Evolutionary conservation across 345 rosid species (phyloP).

Genomic region (Lepidium sativum): DNA sequence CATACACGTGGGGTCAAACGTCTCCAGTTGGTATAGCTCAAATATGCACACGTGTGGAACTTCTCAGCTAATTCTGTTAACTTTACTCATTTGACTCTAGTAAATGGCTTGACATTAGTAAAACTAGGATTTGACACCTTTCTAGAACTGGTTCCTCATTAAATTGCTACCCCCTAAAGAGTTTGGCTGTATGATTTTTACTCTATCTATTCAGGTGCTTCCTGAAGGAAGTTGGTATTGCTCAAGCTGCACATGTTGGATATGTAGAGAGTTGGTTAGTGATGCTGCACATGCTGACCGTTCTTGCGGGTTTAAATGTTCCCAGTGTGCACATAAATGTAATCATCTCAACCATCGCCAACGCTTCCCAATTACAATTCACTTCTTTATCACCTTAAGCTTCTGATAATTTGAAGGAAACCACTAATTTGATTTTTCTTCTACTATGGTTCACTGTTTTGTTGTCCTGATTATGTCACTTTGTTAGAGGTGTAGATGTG

Average conservation of each 20-base stretch:
- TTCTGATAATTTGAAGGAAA: background rate
- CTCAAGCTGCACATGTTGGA: constrained; percentile 75
- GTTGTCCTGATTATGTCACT: background rate
- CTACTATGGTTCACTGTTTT: background rate
- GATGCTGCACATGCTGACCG: constrained; percentile 37
- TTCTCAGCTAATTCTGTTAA: background rate
- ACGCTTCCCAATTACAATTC: background rate
- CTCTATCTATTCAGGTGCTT: constrained; percentile 49
- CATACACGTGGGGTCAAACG: background rate
- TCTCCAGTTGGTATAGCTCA: background rate
- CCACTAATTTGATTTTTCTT: constrained; percentile 1
- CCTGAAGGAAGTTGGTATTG: constrained; percentile 97
- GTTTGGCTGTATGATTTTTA: constrained; percentile 5
- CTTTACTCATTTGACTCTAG: background rate
- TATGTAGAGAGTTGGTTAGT: constrained; percentile 61
- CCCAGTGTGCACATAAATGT: constrained; percentile 90
- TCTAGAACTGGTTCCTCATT: background rate
- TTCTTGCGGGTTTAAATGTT: constrained; percentile 52
- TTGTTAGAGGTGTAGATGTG: constrained; percentile 2
- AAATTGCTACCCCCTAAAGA: constrained; percentile 4
- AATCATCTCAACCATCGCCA: constrained; percentile 17
- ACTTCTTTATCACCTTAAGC: background rate
- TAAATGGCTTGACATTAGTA: constrained; percentile 1
- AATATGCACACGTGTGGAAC: background rate
- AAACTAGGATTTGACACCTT: background rate